Conservation (phyloP, 2,329 filamentous ascomycete genomes). For the Aspergillus alliaceus region DNA sequence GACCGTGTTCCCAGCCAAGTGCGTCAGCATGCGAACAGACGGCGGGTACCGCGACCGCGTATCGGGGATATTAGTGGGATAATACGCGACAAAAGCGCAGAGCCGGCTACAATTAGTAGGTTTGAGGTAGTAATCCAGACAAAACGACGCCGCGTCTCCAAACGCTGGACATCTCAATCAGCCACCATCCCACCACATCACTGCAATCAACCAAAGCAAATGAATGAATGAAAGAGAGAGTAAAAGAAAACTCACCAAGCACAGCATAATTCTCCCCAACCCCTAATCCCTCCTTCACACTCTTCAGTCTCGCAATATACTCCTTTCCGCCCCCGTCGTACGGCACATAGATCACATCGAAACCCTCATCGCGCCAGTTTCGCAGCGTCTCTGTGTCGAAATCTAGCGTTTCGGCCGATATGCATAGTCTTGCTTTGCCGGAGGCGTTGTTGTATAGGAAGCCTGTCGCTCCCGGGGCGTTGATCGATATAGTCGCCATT, state of each 20-base stretch:
- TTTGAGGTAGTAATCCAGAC: constrained; percentile 58
- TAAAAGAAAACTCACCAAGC: constrained; percentile 50
- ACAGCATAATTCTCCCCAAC: constrained; percentile 62
- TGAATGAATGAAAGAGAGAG: neutral
- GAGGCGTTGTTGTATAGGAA: constrained; percentile 36
- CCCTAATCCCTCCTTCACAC: constrained; percentile 55
- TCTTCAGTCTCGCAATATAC: constrained; percentile 52
- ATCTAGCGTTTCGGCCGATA: constrained; percentile 35
- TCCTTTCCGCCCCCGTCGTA: constrained; percentile 53
- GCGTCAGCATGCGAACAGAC: constrained; percentile 53
- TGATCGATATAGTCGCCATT: constrained; percentile 37
- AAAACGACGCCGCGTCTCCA: constrained; percentile 60
- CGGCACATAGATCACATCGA: constrained; percentile 58
- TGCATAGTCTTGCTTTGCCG: constrained; percentile 33
- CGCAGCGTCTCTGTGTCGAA: constrained; percentile 57
- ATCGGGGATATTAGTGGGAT: constrained; percentile 59
- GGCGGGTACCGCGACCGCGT: constrained; percentile 39
- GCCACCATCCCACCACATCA: neutral
- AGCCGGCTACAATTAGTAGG: constrained; percentile 54
- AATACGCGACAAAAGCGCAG: constrained; percentile 62
- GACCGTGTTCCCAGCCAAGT: constrained; percentile 55
- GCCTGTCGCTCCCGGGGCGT: constrained; percentile 30
- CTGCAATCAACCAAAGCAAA: neutral
- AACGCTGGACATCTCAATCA: constrained; percentile 51
- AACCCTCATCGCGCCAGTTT: constrained; percentile 62